Percentiles rank a stretch among this genome's conserved stretches.
phyloP scores from a whole-genome alignment of 176 grass and related monocot genomes.

The Dendrocalamus sinicus region DNA sequence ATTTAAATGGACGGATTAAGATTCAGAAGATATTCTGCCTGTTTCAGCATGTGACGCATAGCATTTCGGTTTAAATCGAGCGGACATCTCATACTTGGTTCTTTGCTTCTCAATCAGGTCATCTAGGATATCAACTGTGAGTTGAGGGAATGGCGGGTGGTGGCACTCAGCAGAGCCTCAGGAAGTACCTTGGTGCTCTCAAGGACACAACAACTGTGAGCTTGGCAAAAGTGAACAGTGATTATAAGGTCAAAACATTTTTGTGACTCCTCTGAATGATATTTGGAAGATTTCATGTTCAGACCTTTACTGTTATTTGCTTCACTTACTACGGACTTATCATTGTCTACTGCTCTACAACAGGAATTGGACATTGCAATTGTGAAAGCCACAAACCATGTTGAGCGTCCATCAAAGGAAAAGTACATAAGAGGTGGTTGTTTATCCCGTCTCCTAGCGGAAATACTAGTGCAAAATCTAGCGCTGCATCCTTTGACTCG shows the following conservation, averaged over 20 bases:
- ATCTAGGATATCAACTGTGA: slow-evolving; percentile 35
- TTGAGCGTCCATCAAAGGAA: slow-evolving; percentile 84
- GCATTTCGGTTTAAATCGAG: not conserved
- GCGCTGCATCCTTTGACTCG: not conserved
- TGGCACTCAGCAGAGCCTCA: slow-evolving; percentile 75
- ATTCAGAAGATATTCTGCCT: slow-evolving; percentile 8
- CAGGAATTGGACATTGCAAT: slow-evolving; percentile 98
- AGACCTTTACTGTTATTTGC: not conserved
- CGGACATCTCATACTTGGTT: slow-evolving; percentile 33
- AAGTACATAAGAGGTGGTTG: slow-evolving; percentile 88
- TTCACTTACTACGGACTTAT: not conserved
- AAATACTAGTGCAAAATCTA: not conserved
- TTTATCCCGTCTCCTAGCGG: not conserved
- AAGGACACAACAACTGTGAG: slow-evolving; percentile 97
- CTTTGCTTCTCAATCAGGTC: slow-evolving; percentile 36
- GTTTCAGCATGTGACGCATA: not conserved
- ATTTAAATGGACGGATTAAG: not conserved
- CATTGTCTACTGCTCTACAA: slow-evolving; percentile 1
- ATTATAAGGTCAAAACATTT: slow-evolving; percentile 78
- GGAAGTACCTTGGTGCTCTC: slow-evolving; percentile 96
- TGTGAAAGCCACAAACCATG: slow-evolving; percentile 96
- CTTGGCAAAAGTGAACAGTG: slow-evolving; percentile 98
- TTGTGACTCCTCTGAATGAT: not conserved
- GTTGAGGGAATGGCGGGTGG: slow-evolving; percentile 72
- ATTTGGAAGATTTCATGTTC: slow-evolving; percentile 11